phyloP scores from a whole-genome alignment of 2,329 filamentous ascomycete species.

The Chaetothyriales sp. region DNA sequence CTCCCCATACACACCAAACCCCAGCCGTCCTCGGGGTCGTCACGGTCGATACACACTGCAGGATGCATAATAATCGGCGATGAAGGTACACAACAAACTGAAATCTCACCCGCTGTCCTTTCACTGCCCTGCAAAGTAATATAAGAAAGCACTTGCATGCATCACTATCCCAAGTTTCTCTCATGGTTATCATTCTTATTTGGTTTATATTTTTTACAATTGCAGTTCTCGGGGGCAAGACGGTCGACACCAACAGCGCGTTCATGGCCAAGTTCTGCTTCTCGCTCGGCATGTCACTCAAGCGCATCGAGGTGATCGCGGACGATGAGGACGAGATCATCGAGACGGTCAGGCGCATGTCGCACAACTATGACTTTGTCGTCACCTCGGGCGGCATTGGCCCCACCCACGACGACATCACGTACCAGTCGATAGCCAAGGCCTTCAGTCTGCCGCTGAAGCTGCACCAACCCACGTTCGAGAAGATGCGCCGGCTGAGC shows the following conservation, averaged over 20 bases:
- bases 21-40: conserved; percentile 10
- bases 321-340: conserved; percentile 85
- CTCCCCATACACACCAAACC: conserved; percentile 8
- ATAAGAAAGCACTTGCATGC: too few species aligned
- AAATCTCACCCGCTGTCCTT: not conserved
- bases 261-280: conserved; percentile 54
- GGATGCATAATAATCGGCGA: conserved; percentile 94
- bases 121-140: too few species aligned
- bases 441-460: conserved; percentile 65
- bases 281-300: conserved; percentile 51
- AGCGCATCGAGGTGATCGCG: conserved; percentile 80
- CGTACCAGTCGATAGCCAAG: conserved; percentile 83
- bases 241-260: conserved; percentile 50
- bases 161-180: too few species aligned
- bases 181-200: not conserved
- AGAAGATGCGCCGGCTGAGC: conserved; percentile 69
- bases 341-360: conserved; percentile 78
- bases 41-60: conserved; percentile 57
- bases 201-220: not conserved
- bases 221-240: conserved; percentile 39
- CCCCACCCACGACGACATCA: conserved; percentile 96
- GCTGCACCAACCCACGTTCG: conserved; percentile 61
- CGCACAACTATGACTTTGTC: conserved; percentile 77
- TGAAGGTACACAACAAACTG: conserved; percentile 10
- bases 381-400: conserved; percentile 93